Conservation (phyloP, 2,329 filamentous ascomycete species). For the Neofusicoccum umdonicola region DNA sequence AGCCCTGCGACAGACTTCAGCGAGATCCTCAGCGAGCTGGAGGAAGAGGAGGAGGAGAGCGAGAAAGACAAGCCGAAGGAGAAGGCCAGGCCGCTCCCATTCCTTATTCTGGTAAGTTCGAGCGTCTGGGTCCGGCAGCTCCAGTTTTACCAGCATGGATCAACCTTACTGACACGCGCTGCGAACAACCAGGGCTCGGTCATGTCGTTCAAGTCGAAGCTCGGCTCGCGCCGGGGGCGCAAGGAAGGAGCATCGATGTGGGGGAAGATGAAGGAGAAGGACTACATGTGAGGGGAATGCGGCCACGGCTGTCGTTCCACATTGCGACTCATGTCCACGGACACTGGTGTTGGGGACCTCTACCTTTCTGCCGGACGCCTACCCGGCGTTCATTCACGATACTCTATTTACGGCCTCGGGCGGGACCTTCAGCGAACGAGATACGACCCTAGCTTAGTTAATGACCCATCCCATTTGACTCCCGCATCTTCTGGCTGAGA, state of each 20-base stretch:
- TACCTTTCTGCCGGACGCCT: not conserved
- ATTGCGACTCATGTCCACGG: not conserved
- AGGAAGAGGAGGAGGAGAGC: not conserved
- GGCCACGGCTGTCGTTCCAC: not conserved
- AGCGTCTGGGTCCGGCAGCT: no score
- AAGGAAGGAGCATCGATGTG: not conserved
- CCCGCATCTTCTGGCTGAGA: not conserved
- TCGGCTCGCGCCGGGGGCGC: not conserved
- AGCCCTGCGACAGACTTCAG: slow-evolving; percentile 12
- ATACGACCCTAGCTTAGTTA: slow-evolving; percentile 8
- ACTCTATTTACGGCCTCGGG: slow-evolving; percentile 7
- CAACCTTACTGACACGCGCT: not conserved
- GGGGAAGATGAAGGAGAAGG: not conserved
- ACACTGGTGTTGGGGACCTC: not conserved
- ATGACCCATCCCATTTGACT: not conserved
- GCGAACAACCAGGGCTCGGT: not conserved
- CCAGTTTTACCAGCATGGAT: not conserved
- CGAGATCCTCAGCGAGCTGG: slow-evolving; percentile 9
- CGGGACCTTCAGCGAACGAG: not conserved
- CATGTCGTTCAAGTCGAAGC: slow-evolving; percentile 8
- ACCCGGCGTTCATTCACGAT: not conserved
- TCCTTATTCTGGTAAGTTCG: slow-evolving; percentile 1
- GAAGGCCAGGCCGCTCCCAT: slow-evolving; percentile 1
- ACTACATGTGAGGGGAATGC: not conserved
- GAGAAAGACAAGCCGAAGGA: not conserved